A percentile compares a stretch with the other conserved stretches of the same genome.
Evolutionary conservation across 805 yeast genomes (phyloP).

Genomic region (Ogataea degrootiae): DNA sequence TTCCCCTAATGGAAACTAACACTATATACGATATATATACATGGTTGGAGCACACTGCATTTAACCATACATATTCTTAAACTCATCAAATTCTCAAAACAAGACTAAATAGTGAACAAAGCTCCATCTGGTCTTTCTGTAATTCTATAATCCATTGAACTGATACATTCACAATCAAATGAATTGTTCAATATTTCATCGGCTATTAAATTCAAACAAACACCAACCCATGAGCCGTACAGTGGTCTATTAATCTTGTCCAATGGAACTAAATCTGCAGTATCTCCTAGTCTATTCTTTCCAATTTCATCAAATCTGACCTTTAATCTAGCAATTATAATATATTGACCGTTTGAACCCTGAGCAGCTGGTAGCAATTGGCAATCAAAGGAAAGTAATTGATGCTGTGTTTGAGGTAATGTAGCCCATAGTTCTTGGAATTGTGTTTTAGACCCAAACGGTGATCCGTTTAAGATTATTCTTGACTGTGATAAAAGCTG

Average conservation of each 20-base stretch:
- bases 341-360: conserved; percentile 18
- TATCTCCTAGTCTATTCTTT: conserved; percentile 57
- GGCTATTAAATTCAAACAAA: conserved; percentile 51
- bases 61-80: no score
- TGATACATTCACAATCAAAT: conserved; percentile 43
- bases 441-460: conserved; percentile 44
- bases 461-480: conserved; percentile 55
- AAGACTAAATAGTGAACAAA: conserved; percentile 19
- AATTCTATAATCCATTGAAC: conserved; percentile 60
- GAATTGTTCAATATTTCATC: conserved; percentile 44
- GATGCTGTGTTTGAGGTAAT: conserved; percentile 57
- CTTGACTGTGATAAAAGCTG: conserved; percentile 49
- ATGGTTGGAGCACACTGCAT: no score
- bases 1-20: no score
- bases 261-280: conserved; percentile 44
- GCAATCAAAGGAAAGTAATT: conserved; percentile 56
- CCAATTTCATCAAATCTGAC: conserved; percentile 78
- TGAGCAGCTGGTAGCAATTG: conserved; percentile 50
- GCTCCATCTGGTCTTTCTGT: conserved; percentile 58
- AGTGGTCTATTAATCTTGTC: conserved; percentile 37
- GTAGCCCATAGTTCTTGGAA: conserved; percentile 58
- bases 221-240: conserved; percentile 74
- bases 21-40: no score
- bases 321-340: conserved; percentile 47
- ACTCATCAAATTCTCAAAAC: neutral